These are phyloP conservation scores for Pestalotiopsis sp. DNA, from an alignment of 2,329 filamentous ascomycete genomes.

Conservation along the genomic window DNA sequence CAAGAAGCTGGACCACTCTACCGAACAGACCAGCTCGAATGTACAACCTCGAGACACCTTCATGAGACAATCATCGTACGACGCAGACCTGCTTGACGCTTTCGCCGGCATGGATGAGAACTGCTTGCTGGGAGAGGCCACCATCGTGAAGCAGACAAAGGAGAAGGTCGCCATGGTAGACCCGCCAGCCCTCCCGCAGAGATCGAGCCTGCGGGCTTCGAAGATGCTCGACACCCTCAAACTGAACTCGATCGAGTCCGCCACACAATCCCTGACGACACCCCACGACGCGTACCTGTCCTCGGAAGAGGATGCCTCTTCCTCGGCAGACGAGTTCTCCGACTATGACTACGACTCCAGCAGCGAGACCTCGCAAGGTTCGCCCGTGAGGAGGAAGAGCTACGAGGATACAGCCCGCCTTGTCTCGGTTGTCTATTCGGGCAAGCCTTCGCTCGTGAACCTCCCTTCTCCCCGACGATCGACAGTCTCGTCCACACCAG, in stretches of 20 bases:
- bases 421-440: conserved; percentile 62
- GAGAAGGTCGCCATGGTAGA: conserved; percentile 19
- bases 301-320: conserved; percentile 67
- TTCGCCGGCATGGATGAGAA: conserved; percentile 16
- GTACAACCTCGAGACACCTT: conserved; percentile 12
- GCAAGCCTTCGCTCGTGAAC: conserved; percentile 61
- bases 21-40: neutral
- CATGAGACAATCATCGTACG: conserved; percentile 11
- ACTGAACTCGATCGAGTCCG: conserved; percentile 34
- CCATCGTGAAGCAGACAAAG: conserved; percentile 3
- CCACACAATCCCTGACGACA: conserved; percentile 39
- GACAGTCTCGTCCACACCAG: conserved; percentile 23
- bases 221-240: conserved; percentile 45
- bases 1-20: conserved; percentile 3
- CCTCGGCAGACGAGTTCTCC: conserved; percentile 62
- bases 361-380: conserved; percentile 35
- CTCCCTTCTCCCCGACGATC: conserved; percentile 46
- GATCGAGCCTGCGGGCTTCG: conserved; percentile 52
- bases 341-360: conserved; percentile 54
- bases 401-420: conserved; percentile 60
- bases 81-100: conserved; percentile 16
- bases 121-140: conserved; percentile 13
- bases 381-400: conserved; percentile 37
- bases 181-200: conserved; percentile 51
- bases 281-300: conserved; percentile 66